Base-by-base conservation (phyloP, 805 yeast genomes). In the Ogataea allantospora region DNA sequence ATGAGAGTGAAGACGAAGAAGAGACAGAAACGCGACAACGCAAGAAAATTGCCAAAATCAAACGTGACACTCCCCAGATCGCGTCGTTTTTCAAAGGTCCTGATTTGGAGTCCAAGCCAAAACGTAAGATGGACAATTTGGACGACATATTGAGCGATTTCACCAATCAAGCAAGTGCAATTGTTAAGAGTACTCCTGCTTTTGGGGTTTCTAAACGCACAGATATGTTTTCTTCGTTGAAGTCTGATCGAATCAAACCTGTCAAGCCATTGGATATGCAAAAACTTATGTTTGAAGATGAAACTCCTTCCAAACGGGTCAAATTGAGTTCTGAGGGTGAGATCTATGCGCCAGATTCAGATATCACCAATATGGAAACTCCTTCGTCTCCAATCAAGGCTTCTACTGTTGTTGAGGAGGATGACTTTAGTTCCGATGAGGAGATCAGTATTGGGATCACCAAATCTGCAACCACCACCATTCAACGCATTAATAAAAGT, bases 111-210 rank as follows among this genome's bases (percentile, higher is more conserved):
- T 35, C 35, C 3, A 47, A 40, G 25, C 40, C 44, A 7, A 70
- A 68, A 42, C 65, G 63, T 36, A 71, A 75, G 36, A 65, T 69
- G 2, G 71, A 70, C 27, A 33, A 76, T 72, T 42, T 88, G 43
- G 89, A 83, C 55, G 89, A 83, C 53, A 78, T 84, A 38, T 66
- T 84, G 33, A 77, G 74, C 42, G 88, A 77, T 38, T 73, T 77
- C 30, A 68, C 66, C 12, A 38, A 50, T 6, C 43, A 56, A 14
- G 57, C 65, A 1, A 44, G 51, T 4, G 30, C 49, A 7, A 29
- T 38, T 5, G 24, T 43, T 14, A 50, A 42, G 29, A 34, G 47
- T 9, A 56, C 56, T n/a, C 52, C 57, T 7, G 40, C 48, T 13
- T 49, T 47, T 19, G 33, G 48, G 6, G 25, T 40, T 7, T 40